Conservation (phyloP, 2,329 filamentous ascomycete species). For the Alternaria consortialis region DNA sequence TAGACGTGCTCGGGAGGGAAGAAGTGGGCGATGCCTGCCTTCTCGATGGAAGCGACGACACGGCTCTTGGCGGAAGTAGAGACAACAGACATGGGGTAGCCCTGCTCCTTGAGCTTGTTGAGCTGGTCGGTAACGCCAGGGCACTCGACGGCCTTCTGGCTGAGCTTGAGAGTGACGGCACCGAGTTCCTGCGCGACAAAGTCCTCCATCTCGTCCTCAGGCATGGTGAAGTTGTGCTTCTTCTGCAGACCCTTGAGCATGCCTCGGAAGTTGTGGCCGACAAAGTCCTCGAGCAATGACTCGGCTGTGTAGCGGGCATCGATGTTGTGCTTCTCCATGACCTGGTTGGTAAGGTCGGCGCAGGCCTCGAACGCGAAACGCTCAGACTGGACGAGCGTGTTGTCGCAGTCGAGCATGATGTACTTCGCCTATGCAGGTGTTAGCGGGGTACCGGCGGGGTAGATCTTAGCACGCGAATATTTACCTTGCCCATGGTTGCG, state of each 20-base stretch:
- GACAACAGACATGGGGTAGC: conserved; percentile 81
- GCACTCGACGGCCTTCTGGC: conserved; percentile 73
- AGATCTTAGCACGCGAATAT: conserved; percentile 11
- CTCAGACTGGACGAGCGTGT: conserved; percentile 93
- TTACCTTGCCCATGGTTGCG: conserved; percentile 46
- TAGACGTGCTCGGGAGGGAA: conserved; percentile 80
- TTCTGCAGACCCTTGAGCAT: conserved; percentile 82
- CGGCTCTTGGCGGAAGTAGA: conserved; percentile 81
- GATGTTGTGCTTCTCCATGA: conserved; percentile 73
- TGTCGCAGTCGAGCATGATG: conserved; percentile 71
- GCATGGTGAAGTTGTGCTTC: conserved; percentile 77
- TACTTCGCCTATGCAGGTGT: conserved; percentile 54
- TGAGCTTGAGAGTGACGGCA: conserved; percentile 82
- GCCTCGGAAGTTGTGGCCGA: conserved; percentile 93
- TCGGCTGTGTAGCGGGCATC: conserved; percentile 77
- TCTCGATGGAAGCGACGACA: conserved; percentile 79
- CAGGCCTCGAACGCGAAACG: conserved; percentile 91
- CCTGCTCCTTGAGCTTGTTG: conserved; percentile 68
- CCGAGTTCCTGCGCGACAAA: conserved; percentile 84
- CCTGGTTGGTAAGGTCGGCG: conserved; percentile 86
- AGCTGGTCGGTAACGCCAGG: conserved; percentile 73
- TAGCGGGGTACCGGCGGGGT: conserved; percentile 34
- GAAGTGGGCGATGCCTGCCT: conserved; percentile 81
- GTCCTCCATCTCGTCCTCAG: conserved; percentile 71
- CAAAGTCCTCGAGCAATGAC: conserved; percentile 83